Evolutionary conservation across 1,284 basidiomycete species (phyloP).

Genomic region (Marasmius tenuissimus): DNA sequence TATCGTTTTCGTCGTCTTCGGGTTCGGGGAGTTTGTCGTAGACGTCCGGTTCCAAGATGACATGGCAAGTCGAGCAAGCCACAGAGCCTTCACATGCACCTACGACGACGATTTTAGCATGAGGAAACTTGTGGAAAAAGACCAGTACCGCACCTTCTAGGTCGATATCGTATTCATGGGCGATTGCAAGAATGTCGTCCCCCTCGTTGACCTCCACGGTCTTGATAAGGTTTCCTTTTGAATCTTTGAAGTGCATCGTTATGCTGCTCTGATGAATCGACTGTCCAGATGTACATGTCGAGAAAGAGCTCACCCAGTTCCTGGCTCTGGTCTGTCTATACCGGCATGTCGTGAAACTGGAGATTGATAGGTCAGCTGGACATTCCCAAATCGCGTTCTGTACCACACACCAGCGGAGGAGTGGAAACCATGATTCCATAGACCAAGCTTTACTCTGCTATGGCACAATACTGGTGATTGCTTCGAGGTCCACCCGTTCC

Average conservation of each 20-base stretch:
- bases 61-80: constrained; percentile 97
- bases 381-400: too few relatives aligned
- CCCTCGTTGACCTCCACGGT: constrained; percentile 93
- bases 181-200: constrained; percentile 88
- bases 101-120: constrained; percentile 25
- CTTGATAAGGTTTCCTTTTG: constrained; percentile 81
- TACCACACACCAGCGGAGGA: too few relatives aligned
- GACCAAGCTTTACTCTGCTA: too few relatives aligned
- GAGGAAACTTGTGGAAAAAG: neutral
- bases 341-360: constrained; percentile 37
- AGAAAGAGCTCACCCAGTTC: constrained; percentile 61
- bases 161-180: constrained; percentile 96
- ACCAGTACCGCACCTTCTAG: constrained; percentile 75
- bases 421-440: too few relatives aligned
- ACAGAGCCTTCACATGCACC: constrained; percentile 96
- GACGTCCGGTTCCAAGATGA: constrained; percentile 81
- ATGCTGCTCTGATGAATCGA: neutral
- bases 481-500: too few relatives aligned
- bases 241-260: constrained; percentile 87
- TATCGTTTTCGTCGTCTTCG: constrained; percentile 97
- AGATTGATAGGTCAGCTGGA: too few relatives aligned
- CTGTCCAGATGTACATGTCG: constrained; percentile 1
- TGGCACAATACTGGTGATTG: too few relatives aligned
- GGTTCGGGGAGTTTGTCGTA: constrained; percentile 91
- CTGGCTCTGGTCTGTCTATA: constrained; percentile 48